phyloP scores from a whole-genome alignment of 208 protist genomes.

The Leishmania aethiopica region DNA sequence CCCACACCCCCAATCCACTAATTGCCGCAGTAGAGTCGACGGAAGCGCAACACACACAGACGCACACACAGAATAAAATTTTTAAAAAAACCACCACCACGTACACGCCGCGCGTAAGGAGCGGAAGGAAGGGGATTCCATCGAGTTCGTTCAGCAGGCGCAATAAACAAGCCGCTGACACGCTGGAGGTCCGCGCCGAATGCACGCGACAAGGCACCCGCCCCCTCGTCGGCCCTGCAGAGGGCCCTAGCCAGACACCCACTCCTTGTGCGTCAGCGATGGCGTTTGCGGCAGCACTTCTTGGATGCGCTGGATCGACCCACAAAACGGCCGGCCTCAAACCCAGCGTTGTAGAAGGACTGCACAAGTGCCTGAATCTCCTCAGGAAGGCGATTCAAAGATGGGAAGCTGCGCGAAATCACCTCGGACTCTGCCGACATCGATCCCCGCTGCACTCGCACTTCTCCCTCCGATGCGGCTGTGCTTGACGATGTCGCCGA shows the following conservation, averaged over 20 bases:
- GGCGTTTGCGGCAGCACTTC: slow-evolving; percentile 14
- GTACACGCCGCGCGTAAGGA: not conserved
- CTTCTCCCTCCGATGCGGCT: not conserved
- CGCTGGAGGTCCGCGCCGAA: not conserved
- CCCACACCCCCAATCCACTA: too few relatives aligned
- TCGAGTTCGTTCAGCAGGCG: not conserved
- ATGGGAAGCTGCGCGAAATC: not conserved
- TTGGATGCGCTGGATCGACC: slow-evolving; percentile 6
- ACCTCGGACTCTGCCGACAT: not conserved
- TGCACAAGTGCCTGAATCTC: slow-evolving; percentile 43
- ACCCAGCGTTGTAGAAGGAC: slow-evolving; percentile 66
- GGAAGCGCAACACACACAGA: not conserved
- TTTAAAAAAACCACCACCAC: not conserved
- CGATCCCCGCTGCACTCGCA: too few relatives aligned
- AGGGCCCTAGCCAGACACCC: not conserved
- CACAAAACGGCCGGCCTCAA: slow-evolving; percentile 49
- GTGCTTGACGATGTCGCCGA: not conserved
- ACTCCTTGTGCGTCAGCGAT: not conserved
- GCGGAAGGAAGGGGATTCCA: not conserved
- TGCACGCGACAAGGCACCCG: not conserved
- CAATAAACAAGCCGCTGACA: not conserved
- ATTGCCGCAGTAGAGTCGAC: too few relatives aligned
- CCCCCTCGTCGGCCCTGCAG: not conserved
- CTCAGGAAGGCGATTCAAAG: slow-evolving; percentile 25
- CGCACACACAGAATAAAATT: not conserved